phyloP scores from a whole-genome alignment of 2,329 filamentous ascomycete genomes.

The Ilyonectria destructans region DNA sequence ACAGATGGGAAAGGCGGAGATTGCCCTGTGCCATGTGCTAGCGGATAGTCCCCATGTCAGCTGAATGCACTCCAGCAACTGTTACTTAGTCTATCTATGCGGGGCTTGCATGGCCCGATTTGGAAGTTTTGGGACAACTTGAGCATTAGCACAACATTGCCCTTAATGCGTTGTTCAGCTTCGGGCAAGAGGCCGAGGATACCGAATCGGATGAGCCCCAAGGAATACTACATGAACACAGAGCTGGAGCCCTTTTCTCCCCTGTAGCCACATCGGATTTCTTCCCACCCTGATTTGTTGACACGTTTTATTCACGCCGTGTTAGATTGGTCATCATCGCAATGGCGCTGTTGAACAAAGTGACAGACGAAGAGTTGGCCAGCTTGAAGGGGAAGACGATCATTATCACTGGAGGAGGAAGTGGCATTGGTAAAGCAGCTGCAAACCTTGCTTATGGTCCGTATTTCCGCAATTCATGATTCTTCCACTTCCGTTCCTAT shows the following conservation, averaged over 20 bases:
- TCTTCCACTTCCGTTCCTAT: neutral
- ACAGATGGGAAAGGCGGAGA: neutral
- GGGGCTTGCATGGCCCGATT: neutral
- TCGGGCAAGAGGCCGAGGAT: neutral
- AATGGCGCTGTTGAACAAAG: conserved; percentile 4
- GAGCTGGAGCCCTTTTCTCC: neutral
- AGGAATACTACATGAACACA: neutral
- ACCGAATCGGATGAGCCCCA: neutral
- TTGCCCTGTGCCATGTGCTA: neutral
- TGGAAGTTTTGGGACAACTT: neutral
- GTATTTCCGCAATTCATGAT: neutral
- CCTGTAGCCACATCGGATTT: neutral
- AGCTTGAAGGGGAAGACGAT: conserved; percentile 4
- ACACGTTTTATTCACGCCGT: neutral
- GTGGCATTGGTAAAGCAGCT: conserved; percentile 4
- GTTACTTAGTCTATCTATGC: no score
- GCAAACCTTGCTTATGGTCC: neutral
- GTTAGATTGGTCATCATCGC: neutral
- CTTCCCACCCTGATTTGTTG: neutral
- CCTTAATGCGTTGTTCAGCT: neutral
- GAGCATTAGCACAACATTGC: neutral
- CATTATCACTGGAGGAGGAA: conserved; percentile 5
- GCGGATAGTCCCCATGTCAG: neutral
- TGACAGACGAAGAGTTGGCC: conserved; percentile 2
- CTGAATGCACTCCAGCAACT: neutral